phyloP scores from a whole-genome alignment of 2,329 filamentous ascomycete species.

The Fusarium brachygibbosum region DNA sequence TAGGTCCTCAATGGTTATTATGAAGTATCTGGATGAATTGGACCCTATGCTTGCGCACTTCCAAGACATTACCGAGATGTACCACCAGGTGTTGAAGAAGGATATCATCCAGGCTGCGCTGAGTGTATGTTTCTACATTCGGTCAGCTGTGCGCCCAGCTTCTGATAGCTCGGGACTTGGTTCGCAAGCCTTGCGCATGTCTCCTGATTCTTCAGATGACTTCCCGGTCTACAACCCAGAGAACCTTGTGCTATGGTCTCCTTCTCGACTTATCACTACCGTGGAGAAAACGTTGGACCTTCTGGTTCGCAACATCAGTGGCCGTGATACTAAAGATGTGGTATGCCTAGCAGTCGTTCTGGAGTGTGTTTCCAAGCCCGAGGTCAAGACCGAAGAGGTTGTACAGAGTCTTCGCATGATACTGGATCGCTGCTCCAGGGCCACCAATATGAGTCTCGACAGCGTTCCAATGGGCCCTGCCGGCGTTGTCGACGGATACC shows the following conservation, averaged over 20 bases:
- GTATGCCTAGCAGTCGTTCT: conserved; percentile 64
- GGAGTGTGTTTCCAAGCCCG: conserved; percentile 59
- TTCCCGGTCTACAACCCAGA: conserved; percentile 54
- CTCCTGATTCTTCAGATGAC: conserved; percentile 54
- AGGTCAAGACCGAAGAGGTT: conserved; percentile 60
- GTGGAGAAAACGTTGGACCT: conserved; percentile 64
- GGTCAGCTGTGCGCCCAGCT: conserved; percentile 50
- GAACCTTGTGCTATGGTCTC: conserved; percentile 59
- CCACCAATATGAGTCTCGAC: conserved; percentile 60
- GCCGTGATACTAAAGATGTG: conserved; percentile 66
- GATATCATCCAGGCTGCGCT: conserved; percentile 69
- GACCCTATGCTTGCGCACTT: conserved; percentile 63
- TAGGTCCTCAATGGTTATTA: conserved; percentile 67
- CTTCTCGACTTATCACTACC: conserved; percentile 56
- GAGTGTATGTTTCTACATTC: conserved; percentile 69
- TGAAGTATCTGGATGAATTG: conserved; percentile 68
- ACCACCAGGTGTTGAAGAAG: conserved; percentile 65
- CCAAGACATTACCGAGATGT: conserved; percentile 64
- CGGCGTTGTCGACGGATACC: conserved; percentile 35
- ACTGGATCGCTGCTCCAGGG: conserved; percentile 61
- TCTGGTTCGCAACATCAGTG: conserved; percentile 61
- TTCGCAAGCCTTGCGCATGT: conserved; percentile 52
- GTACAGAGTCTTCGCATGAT: conserved; percentile 58
- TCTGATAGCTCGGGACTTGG: conserved; percentile 50
- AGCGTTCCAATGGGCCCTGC: conserved; percentile 42